Evolutionary conservation across 768 basidiomycete species (phyloP), one percentile per base, ranked within the genome.

Genomic region (Boletus edulis): DNA sequence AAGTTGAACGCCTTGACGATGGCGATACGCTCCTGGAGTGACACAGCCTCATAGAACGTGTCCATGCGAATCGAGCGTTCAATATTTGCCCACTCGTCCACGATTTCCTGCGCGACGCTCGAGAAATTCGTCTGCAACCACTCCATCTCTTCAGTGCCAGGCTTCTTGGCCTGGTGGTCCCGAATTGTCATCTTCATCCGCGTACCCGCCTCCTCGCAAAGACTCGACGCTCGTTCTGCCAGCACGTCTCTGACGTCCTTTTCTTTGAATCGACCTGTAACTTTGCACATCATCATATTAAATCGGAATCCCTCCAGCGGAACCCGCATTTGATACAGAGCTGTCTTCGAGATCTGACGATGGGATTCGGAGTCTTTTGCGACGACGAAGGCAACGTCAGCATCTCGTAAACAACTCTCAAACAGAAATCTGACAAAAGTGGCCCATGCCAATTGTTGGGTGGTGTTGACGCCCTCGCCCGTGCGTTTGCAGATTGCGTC

Each of bases 11-110:
- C n/a, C n/a, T 73, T 74, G 35, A 86, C 74, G 31, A 87, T 74
- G 12, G 67, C 67, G 56, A 75, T 76, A 31, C 75, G 74, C 58
- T 87, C 85, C 5, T 84, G 71, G 43, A 80, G 62, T 13, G 82
- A 82, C 4, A 87, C 66, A 1, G 80, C 69, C 51, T 76, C 58
- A 52, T 86, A 84, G 61, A 82, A 78, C 0, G 75, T 78, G 48
- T 75, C 77, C 45, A 45, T 27, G 12, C 69, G 63, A 35, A 86
- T 65, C 15, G 72, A 73, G 15, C 53, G 45, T 55, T 72, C 74
- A 3, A 86, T 62, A 10, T 65, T 69, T 7, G 54, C 49, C 81
- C 83, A 85, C 55, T 83, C 80, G 0, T 72, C 66, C 29, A 77
- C 43, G 40, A 85, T 78, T 15, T 64, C 58, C 1, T 56, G 45